Evolutionary conservation across 805 yeast genomes (phyloP), one percentile per base, ranked within the genome.

Genomic region (Hanseniaspora occidentalis): DNA sequence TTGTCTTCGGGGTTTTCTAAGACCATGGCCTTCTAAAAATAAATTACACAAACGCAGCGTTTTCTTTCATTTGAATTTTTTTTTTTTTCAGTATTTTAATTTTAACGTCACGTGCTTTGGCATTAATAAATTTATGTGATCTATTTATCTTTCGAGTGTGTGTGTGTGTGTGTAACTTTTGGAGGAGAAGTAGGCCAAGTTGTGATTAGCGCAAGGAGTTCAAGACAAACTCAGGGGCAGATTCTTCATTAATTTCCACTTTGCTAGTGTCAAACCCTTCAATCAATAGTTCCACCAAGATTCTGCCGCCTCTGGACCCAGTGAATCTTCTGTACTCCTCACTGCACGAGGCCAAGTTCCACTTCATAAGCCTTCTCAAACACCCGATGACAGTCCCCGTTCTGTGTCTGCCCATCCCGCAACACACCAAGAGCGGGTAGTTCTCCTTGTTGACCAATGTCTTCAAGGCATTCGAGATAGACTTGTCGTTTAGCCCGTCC

Each of bases 381-480:
- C 98, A 89, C 1, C 98, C 98, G 44, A 92, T 76, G 3, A 92
- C 95, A 0, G 97, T 88, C 1, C 98, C 98, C 0, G 97, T 88
- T 48, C 98, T 69, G 59, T 89, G 98, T 49, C 98, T 68, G 0
- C 98, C 98, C 98, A 92, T 92, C 11, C 96, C 96, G 52, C 97
- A 92, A 58, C 97, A 92, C 4, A 88, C 88, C 38, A 92, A 64
- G 45, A 92, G 52, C 0, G 98, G 97, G 52, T 84, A 84, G 56
- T 77, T 75, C n/a, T 73, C 69, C 46, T 70, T 71, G 50, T 84
- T 73, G 35, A 79, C 73, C 16, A 89, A 81, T 25, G 85, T 69
- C 45, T 79, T 81, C 45, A 89, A 62, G 1, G 96, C 94, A 45
- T 76, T 77, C 21, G 75, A 73, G 40, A 89, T 85, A 18, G 94